Evolutionary conservation across 352 stramenopile species (phyloP).

Genomic region (Globisporangium spiculum): DNA sequence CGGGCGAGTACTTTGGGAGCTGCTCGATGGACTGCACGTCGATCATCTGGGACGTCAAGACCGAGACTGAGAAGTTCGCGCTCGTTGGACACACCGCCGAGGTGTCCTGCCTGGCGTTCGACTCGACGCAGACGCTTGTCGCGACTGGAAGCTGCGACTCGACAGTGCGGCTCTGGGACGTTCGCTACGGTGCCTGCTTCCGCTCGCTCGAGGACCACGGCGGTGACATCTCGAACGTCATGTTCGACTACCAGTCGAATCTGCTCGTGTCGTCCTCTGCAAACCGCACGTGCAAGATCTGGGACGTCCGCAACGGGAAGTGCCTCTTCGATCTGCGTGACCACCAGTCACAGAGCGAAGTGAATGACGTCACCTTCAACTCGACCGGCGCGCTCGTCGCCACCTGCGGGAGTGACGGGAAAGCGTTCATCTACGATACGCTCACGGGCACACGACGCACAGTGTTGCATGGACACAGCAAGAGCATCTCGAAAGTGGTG

Average conservation of each 20-base stretch:
- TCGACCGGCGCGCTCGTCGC: constrained; percentile 63
- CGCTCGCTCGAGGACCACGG: constrained; percentile 57
- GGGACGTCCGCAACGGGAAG: constrained; percentile 65
- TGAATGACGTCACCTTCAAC: constrained; percentile 60
- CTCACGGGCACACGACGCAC: constrained; percentile 54
- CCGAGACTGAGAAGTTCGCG: constrained; percentile 36
- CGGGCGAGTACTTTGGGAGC: constrained; percentile 48
- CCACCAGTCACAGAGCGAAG: constrained; percentile 34
- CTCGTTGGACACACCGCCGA: constrained; percentile 60
- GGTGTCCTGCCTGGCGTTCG: constrained; percentile 69
- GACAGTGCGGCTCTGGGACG: constrained; percentile 72
- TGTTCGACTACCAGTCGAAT: constrained; percentile 60
- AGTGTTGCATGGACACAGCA: constrained; percentile 44
- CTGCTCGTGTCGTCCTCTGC: constrained; percentile 54
- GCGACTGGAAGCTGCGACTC: constrained; percentile 66
- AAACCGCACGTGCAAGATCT: constrained; percentile 63
- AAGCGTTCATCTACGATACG: constrained; percentile 70
- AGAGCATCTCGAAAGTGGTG: constrained; percentile 40
- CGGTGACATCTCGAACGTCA: constrained; percentile 55
- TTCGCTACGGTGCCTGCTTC: constrained; percentile 67
- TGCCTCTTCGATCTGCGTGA: constrained; percentile 63
- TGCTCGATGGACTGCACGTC: constrained; percentile 71
- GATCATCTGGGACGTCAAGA: constrained; percentile 64
- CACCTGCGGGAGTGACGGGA: constrained; percentile 44
- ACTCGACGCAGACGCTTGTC: constrained; percentile 36